Conservation (phyloP, 805 yeast species). For the Starmerella ratchasimensis region DNA sequence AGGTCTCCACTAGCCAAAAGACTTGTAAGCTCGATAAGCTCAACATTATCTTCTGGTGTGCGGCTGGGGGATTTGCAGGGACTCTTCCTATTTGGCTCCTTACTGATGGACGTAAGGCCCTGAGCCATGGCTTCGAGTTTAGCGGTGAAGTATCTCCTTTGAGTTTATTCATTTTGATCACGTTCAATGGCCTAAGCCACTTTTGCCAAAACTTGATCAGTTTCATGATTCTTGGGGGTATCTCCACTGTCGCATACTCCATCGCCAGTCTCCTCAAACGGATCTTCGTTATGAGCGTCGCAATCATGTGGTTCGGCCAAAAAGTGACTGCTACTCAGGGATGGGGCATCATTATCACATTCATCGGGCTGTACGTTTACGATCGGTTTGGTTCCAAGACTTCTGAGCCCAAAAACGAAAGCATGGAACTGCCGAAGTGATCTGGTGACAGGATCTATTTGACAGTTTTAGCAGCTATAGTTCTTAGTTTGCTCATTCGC, state of each 20-base stretch:
- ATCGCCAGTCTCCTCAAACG: slow-evolving; percentile 81
- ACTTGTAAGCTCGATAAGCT: slow-evolving; percentile 62
- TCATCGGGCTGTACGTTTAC: slow-evolving; percentile 30
- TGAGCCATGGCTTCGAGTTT: slow-evolving; percentile 12
- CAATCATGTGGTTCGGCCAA: slow-evolving; percentile 52
- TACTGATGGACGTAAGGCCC: slow-evolving; percentile 36
- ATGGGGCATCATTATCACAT: slow-evolving; percentile 32
- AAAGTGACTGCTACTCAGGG: slow-evolving; percentile 27
- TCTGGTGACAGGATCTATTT: no score
- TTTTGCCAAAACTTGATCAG: slow-evolving; percentile 70
- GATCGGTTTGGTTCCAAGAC: slow-evolving; percentile 29
- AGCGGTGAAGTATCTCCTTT: slow-evolving; percentile 24
- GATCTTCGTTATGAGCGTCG: slow-evolving; percentile 66
- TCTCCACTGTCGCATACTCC: slow-evolving; percentile 75
- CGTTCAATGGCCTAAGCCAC: slow-evolving; percentile 61
- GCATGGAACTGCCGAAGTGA: no score
- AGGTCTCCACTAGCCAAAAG: background rate
- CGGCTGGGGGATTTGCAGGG: slow-evolving; percentile 53
- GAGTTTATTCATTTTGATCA: slow-evolving; percentile 34
- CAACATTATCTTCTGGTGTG: slow-evolving; percentile 68
- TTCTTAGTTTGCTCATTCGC: no score
- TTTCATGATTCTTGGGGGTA: slow-evolving; percentile 63
- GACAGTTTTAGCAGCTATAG: no score
- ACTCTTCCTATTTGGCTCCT: slow-evolving; percentile 63
- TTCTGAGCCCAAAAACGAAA: background rate